Percentiles rank a stretch among this genome's conserved stretches.
Evolutionary conservation across 805 yeast species (phyloP).

Genomic region (Komagataella kurtzmanii): DNA sequence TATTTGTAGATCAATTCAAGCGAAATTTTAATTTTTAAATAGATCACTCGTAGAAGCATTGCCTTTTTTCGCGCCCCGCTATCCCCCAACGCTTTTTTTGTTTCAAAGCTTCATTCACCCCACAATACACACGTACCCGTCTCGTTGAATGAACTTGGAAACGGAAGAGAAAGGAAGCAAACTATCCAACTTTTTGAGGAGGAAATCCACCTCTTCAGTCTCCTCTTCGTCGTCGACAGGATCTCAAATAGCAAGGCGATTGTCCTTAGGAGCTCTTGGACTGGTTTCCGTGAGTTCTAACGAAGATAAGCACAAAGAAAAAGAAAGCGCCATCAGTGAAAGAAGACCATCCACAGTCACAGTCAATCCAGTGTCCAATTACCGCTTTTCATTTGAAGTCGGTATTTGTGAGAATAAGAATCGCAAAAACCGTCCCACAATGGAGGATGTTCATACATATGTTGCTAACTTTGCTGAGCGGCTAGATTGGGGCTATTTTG

Average conservation of each 20-base stretch:
- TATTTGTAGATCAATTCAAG: constrained; percentile 36
- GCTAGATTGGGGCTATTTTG: constrained; percentile 90
- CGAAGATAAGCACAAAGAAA: not conserved
- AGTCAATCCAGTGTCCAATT: constrained; percentile 24
- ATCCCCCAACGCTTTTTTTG: not conserved
- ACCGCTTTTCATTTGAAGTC: constrained; percentile 58
- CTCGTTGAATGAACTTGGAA: not conserved
- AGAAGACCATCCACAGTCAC: not conserved
- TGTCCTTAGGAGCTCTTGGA: not conserved
- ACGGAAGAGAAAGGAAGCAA: not conserved
- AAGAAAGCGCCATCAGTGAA: constrained; percentile 5
- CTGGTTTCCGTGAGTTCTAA: not conserved
- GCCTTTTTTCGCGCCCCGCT: not conserved
- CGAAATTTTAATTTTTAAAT: not conserved
- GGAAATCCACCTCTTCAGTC: not conserved
- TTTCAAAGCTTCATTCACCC: not conserved
- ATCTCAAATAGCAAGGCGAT: not conserved
- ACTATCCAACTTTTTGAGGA: constrained; percentile 1
- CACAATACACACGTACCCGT: not conserved
- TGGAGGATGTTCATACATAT: constrained; percentile 95
- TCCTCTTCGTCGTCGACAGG: not conserved
- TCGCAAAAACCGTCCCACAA: constrained; percentile 63
- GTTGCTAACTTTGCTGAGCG: constrained; percentile 88
- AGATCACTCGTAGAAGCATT: not conserved
- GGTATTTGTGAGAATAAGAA: constrained; percentile 92